Base-by-base conservation (phyloP, 805 yeast genomes). In the Tetrapisispora taiwanensis region DNA sequence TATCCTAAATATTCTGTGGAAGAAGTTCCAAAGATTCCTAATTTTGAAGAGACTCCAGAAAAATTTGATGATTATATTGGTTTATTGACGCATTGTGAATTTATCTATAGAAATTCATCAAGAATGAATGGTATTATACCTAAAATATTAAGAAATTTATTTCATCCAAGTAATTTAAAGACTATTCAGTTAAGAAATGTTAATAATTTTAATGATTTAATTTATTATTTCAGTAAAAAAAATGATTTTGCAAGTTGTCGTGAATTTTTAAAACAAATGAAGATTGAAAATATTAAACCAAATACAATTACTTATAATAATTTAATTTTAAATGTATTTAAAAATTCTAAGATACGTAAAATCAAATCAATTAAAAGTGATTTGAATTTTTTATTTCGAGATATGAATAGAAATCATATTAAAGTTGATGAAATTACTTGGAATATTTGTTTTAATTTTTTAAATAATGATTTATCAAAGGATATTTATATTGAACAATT, bases 181-280 rank as follows among this genome's bases (percentile, higher is more conserved):
- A 63, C 72, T 0, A 28, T 55, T 3, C 51, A 51, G 2, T 49
- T 66, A n/a, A 53, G 66, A 30, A 58, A 61, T 10, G 47, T 63
- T 1, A 48, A 58, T 7, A 49, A 62, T 3, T 72, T 56, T 49
- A 71, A 71, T 47, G 63, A 64, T 46, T 52, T 61, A 14, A 62
- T 75, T 1, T 66, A 60, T 41, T 72, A 59, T 51, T 72, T 63
- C 49, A 56, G 66, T 17, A 46, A 50, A 15, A 61, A 59, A 34
- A 58, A 59, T 47, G 75, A 74, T 52, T 56, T 67, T 37, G 68
- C 69, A 0, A 59, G 69, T 3, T 64, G 73, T 47, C 58, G 68
- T 36, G 69, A 67, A 40, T 51, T 68, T 3, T 56, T 71, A 32
- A 57, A 60, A 1, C 72, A 71, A 48, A 69, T 74, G 72, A 60